phyloP scores from a whole-genome alignment of 192 early-diverging fungal species.

The Mortierella alpina region DNA sequence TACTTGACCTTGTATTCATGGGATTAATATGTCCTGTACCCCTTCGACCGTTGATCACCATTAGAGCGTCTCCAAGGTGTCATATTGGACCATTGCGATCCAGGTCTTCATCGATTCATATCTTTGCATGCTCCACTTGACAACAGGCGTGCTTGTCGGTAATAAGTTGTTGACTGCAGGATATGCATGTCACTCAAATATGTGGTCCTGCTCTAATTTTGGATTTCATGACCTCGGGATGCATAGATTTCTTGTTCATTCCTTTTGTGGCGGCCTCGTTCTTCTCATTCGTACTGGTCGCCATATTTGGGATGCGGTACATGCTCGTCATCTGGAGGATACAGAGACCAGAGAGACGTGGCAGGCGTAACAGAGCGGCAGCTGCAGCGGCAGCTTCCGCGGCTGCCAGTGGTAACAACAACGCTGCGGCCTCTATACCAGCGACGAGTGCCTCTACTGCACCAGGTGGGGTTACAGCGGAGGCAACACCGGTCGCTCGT shows the following conservation, averaged over 20 bases:
- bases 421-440: not conserved
- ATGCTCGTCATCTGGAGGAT: conserved; percentile 70
- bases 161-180: not conserved
- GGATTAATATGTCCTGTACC: not conserved
- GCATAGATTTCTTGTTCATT: conserved; percentile 60
- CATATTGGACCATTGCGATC: conserved; percentile 70
- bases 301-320: conserved; percentile 79
- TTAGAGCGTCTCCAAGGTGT: conserved; percentile 72
- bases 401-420: not conserved
- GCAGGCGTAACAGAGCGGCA: conserved; percentile 30
- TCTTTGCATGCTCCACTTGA: conserved; percentile 69
- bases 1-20: not conserved
- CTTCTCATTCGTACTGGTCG: conserved; percentile 72
- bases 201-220: not conserved
- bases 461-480: not conserved
- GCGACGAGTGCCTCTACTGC: not conserved
- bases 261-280: conserved; percentile 70
- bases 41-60: not conserved
- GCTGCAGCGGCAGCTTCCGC: conserved; percentile 5
- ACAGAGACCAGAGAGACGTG: conserved; percentile 63
- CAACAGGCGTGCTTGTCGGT: conserved; percentile 65
- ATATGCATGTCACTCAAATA: not conserved
- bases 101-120: conserved; percentile 75
- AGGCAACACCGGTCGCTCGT: conserved; percentile 4
- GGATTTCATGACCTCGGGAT: not conserved